These are phyloP conservation scores for Neoarthrinium moseri DNA, from an alignment of 2,329 filamentous ascomycete genomes.

Conservation along the genomic window DNA sequence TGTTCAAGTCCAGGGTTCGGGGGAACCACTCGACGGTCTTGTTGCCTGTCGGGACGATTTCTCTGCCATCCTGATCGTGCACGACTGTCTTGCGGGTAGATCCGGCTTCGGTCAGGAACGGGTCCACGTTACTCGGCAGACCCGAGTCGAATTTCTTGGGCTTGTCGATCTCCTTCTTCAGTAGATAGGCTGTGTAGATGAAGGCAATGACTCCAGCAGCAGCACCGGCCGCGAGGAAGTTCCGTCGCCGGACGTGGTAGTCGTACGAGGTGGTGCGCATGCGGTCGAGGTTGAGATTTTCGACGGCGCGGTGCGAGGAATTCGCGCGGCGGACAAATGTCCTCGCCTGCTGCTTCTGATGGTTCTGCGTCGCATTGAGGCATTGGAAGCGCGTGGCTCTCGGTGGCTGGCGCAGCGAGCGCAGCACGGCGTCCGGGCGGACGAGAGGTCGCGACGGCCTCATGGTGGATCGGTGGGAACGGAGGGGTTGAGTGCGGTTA, in stretches of 20 bases:
- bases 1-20: conserved; percentile 60
- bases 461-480: conserved; percentile 7
- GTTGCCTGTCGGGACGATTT: conserved; percentile 80
- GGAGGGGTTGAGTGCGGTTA: too few relatives aligned
- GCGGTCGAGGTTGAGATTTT: conserved; percentile 49
- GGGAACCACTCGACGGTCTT: conserved; percentile 79
- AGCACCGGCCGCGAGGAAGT: conserved; percentile 51
- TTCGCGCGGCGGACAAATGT: conserved; percentile 30
- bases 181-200: conserved; percentile 45
- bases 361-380: conserved; percentile 8
- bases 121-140: conserved; percentile 34
- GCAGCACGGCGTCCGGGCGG: conserved; percentile 8
- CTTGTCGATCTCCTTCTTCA: conserved; percentile 32
- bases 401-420: conserved; percentile 6
- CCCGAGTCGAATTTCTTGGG: conserved; percentile 48
- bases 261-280: conserved; percentile 45
- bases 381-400: conserved; percentile 9
- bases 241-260: conserved; percentile 49
- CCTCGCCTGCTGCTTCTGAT: conserved; percentile 26
- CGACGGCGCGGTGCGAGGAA: conserved; percentile 34
- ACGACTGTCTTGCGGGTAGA: conserved; percentile 57
- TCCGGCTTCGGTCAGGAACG: conserved; percentile 47
- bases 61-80: conserved; percentile 66
- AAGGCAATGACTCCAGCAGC: conserved; percentile 49
- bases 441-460: conserved; percentile 9